phyloP scores from a whole-genome alignment of 371 early-diverging fungal species.

The Lichtheimia ramosa region DNA sequence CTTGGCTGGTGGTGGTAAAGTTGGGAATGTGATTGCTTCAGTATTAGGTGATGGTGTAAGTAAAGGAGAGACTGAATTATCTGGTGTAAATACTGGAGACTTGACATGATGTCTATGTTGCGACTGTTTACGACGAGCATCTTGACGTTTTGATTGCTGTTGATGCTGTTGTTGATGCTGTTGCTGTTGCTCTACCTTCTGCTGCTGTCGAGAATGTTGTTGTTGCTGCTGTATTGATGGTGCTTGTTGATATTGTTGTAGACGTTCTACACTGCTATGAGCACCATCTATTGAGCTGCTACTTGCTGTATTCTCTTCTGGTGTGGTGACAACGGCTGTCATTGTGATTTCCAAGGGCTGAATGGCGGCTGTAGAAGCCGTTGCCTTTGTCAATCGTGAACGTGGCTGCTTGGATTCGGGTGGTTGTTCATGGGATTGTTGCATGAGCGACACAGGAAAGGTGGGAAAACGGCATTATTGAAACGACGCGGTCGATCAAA shows the following conservation, averaged over 20 bases:
- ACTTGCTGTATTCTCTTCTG: neutral
- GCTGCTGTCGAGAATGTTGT: constrained; percentile 5
- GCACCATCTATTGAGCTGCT: neutral
- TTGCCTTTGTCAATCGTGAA: constrained; percentile 37
- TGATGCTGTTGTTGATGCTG: neutral
- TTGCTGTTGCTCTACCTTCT: constrained; percentile 1
- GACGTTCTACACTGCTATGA: neutral
- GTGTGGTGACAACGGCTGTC: constrained; percentile 30
- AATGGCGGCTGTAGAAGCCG: constrained; percentile 39
- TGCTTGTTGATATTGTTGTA: no score
- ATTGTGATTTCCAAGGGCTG: constrained; percentile 48
- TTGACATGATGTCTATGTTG: constrained; percentile 31
- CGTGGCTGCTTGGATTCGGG: constrained; percentile 21
- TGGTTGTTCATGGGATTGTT: constrained; percentile 6
- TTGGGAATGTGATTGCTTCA: constrained; percentile 12
- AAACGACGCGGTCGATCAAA: no score
- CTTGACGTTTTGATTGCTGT: constrained; percentile 5
- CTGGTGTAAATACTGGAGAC: constrained; percentile 33
- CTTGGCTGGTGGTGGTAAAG: constrained; percentile 28
- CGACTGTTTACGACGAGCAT: constrained; percentile 24
- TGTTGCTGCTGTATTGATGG: neutral
- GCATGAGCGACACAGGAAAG: no score
- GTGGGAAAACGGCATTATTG: no score
- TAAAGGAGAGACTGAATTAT: constrained; percentile 17
- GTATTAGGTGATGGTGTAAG: constrained; percentile 11